Percentiles rank a stretch among this genome's conserved stretches.
Evolutionary conservation across 108 stramenopile species (phyloP).

Genomic region (Seminavis robusta): DNA sequence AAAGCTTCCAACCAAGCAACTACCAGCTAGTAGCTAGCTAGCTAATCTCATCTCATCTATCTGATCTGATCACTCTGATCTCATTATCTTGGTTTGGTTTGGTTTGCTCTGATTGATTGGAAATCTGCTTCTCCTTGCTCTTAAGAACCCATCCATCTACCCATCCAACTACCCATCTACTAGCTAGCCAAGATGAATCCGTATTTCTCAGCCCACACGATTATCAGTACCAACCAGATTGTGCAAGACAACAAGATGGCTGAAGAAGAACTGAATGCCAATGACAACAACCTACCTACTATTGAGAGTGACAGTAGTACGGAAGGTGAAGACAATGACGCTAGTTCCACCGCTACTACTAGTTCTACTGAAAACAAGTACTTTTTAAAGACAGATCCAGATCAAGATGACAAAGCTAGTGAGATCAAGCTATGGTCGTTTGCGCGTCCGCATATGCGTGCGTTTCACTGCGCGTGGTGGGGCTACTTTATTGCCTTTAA

Average conservation of each 20-base stretch:
- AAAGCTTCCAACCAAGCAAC: too few relatives aligned
- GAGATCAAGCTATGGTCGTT: constrained; percentile 57
- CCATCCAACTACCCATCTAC: too few relatives aligned
- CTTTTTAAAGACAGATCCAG: background rate
- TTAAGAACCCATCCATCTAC: too few relatives aligned
- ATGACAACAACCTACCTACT: background rate
- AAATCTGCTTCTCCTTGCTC: too few relatives aligned
- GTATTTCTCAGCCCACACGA: too few relatives aligned
- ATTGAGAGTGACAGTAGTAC: background rate
- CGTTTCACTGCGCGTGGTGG: constrained; percentile 70
- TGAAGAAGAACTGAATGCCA: background rate
- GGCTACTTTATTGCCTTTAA: constrained; percentile 85
- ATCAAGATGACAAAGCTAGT: background rate
- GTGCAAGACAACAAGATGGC: background rate
- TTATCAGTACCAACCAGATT: background rate
- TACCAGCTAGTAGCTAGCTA: too few relatives aligned
- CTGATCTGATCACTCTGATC: too few relatives aligned
- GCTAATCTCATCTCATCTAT: too few relatives aligned
- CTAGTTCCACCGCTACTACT: background rate
- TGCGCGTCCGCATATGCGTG: constrained; percentile 72
- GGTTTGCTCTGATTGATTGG: too few relatives aligned
- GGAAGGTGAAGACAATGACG: background rate
- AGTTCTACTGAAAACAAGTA: background rate
- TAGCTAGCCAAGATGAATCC: too few relatives aligned
- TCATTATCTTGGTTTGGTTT: too few relatives aligned